A percentile compares a stretch with the other conserved stretches of the same genome.
These are phyloP conservation scores for Thraustotheca clavata DNA, from an alignment of 352 stramenopile genomes.

Conservation along the genomic window DNA sequence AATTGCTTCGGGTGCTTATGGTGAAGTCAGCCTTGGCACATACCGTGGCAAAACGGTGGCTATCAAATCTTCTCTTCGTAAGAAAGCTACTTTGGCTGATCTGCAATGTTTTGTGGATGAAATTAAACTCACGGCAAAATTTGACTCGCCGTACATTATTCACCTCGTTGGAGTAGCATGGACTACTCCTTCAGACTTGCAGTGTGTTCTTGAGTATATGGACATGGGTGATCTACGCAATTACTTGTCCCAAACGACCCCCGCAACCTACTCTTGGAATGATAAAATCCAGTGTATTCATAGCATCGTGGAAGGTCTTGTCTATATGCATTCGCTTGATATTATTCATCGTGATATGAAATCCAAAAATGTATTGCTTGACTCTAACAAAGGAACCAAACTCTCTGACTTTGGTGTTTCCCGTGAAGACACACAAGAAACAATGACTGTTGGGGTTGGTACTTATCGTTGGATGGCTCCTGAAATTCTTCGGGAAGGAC, in stretches of 20 bases:
- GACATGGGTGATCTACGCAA: constrained; percentile 12
- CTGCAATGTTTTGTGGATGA: constrained; percentile 14
- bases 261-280: not conserved
- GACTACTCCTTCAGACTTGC: not conserved
- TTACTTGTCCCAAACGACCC: not conserved
- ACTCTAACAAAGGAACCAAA: constrained; percentile 7
- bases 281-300: not conserved
- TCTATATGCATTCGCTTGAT: constrained; percentile 20
- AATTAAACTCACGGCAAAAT: constrained; percentile 5
- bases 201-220: constrained; percentile 20
- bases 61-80: constrained; percentile 1
- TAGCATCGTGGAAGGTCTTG: constrained; percentile 18
- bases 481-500: constrained; percentile 5
- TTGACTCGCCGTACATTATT: constrained; percentile 13
- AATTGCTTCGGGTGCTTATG: not conserved
- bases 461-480: constrained; percentile 20
- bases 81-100: not conserved
- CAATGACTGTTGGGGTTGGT: constrained; percentile 17
- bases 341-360: constrained; percentile 21
- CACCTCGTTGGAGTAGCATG: not conserved
- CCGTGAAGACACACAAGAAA: constrained; percentile 6
- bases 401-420: constrained; percentile 14
- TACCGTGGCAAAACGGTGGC: not conserved
- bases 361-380: constrained; percentile 14
- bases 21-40: constrained; percentile 8